These are phyloP conservation scores for Botrytis hyacinthi DNA, from an alignment of 2,329 filamentous ascomycete genomes.

Conservation along the genomic window DNA sequence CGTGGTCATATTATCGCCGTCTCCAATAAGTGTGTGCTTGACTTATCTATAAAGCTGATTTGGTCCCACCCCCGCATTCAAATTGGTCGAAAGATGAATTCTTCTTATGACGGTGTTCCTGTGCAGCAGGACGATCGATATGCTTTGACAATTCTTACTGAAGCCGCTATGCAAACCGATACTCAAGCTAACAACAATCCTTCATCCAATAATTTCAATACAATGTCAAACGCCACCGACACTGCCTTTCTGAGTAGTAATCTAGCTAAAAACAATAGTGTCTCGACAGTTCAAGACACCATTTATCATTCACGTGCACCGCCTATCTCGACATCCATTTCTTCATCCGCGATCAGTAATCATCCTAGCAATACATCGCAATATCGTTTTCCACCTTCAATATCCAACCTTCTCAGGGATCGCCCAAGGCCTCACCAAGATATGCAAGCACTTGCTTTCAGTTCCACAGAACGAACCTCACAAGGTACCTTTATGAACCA, in stretches of 20 bases:
- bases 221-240: slow-evolving; percentile 10
- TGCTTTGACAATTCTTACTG: slow-evolving; percentile 33
- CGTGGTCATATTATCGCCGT: not conserved
- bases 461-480: slow-evolving; percentile 7
- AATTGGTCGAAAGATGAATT: slow-evolving; percentile 27
- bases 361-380: slow-evolving; percentile 14
- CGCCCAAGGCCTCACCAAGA: slow-evolving; percentile 17
- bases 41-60: not conserved
- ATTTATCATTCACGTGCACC: slow-evolving; percentile 9
- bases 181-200: not conserved
- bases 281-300: not conserved
- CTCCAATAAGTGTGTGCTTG: not conserved
- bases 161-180: slow-evolving; percentile 31
- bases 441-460: slow-evolving; percentile 33
- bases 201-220: not conserved
- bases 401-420: slow-evolving; percentile 16
- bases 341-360: slow-evolving; percentile 24
- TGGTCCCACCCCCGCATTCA: not conserved
- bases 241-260: slow-evolving; percentile 2
- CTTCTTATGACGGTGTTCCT: slow-evolving; percentile 16
- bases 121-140: slow-evolving; percentile 30
- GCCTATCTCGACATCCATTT: not conserved
- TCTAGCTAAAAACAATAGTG: not conserved
- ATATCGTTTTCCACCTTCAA: not conserved
- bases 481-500: slow-evolving; percentile 27